These are phyloP conservation scores for Oryza punctata DNA, from an alignment of 176 grass and related monocot species.

Conservation along the genomic window DNA sequence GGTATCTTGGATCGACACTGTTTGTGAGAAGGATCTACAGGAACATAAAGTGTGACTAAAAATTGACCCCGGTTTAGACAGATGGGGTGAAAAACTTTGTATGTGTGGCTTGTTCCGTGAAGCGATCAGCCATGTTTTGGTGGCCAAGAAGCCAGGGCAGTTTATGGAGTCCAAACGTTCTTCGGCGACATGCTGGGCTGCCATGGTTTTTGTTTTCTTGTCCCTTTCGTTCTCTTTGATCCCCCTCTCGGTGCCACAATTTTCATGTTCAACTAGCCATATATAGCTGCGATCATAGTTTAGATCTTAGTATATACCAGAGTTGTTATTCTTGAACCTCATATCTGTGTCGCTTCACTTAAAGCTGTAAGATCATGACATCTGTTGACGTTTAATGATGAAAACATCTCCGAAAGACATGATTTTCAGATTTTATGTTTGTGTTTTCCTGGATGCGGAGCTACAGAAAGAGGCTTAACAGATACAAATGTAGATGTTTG, in stretches of 20 bases:
- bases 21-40: constrained; percentile 85
- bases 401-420: not conserved
- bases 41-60: constrained; percentile 83
- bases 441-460: not conserved
- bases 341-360: constrained; percentile 11
- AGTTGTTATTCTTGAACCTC: constrained; percentile 43
- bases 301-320: constrained; percentile 38
- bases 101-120: constrained; percentile 7
- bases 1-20: constrained; percentile 75
- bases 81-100: constrained; percentile 18
- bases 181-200: constrained; percentile 15
- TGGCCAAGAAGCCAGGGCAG: constrained; percentile 15
- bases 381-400: constrained; percentile 5
- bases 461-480: not conserved
- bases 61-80: not conserved
- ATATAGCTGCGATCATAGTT: constrained; percentile 34
- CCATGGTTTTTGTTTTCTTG: constrained; percentile 12
- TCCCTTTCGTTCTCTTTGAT: constrained; percentile 1
- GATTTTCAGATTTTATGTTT: not conserved
- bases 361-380: constrained; percentile 27
- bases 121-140: constrained; percentile 15
- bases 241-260: constrained; percentile 11
- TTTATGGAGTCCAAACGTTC: constrained; percentile 16
- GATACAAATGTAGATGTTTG: no score
- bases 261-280: constrained; percentile 45